Evolutionary conservation across 768 basidiomycete species (phyloP).

Genomic region (Boletus patriciae): DNA sequence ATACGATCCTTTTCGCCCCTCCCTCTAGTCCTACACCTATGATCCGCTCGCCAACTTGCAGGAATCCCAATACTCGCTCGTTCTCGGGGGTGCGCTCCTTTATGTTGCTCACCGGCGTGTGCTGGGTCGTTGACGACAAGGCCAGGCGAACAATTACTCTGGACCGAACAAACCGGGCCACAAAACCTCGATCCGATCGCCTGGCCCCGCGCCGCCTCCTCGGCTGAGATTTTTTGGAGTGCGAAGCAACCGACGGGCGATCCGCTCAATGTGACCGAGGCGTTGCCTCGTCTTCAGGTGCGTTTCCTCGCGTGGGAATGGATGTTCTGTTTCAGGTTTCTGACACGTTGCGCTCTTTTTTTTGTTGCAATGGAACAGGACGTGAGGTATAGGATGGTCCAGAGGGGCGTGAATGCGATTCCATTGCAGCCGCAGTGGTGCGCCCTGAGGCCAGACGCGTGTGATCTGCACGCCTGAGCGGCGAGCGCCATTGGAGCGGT

Average conservation of each 20-base stretch:
- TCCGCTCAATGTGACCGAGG: conserved; percentile 36
- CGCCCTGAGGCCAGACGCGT: conserved; percentile 48
- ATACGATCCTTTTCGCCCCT: conserved; percentile 1
- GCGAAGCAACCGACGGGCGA: conserved; percentile 38
- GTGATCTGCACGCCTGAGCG: conserved; percentile 39
- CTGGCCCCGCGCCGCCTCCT: conserved; percentile 50
- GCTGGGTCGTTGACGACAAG: not conserved
- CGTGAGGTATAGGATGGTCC: conserved; percentile 47
- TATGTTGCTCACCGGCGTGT: not conserved
- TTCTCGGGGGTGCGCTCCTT: conserved; percentile 36
- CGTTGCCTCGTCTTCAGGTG: conserved; percentile 50
- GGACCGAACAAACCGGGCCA: conserved; percentile 48
- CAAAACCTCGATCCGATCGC: conserved; percentile 43
- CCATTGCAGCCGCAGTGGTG: conserved; percentile 59
- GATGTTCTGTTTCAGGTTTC: not conserved
- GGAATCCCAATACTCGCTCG: conserved; percentile 34
- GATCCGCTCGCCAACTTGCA: conserved; percentile 49
- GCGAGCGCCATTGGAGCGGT: not conserved
- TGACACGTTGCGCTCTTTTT: not conserved
- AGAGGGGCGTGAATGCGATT: conserved; percentile 47
- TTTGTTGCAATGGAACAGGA: conserved; percentile 30
- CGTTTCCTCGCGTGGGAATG: not conserved
- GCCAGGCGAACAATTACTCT: conserved; percentile 41
- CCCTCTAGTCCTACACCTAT: conserved; percentile 46
- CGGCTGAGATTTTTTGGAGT: conserved; percentile 58